These are phyloP conservation scores for Candida albicans DNA, from an alignment of 1,139 yeast genomes.

Conservation along the genomic window DNA sequence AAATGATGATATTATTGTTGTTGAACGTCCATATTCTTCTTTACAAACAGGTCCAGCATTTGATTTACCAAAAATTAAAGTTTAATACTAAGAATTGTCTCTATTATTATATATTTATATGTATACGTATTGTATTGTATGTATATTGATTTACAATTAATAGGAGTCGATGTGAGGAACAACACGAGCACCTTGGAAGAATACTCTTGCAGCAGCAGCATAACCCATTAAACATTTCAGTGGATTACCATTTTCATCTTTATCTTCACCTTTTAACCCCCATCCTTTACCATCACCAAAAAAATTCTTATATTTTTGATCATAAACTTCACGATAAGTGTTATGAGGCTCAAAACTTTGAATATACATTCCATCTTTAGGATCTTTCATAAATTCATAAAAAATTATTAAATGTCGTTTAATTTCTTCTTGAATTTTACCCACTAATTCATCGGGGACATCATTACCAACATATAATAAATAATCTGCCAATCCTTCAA, in stretches of 20 bases:
- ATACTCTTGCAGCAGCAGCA: constrained; percentile 67
- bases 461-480: constrained; percentile 48
- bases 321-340: constrained; percentile 52
- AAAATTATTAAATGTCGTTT: constrained; percentile 53
- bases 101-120: not conserved
- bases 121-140: constrained; percentile 3
- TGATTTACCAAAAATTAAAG: constrained; percentile 63
- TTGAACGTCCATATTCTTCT: constrained; percentile 73
- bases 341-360: constrained; percentile 63
- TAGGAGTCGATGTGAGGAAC: constrained; percentile 32
- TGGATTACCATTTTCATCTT: constrained; percentile 38
- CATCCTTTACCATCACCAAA: constrained; percentile 59
- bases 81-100: constrained; percentile 27
- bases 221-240: constrained; percentile 62
- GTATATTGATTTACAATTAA: constrained; percentile 1
- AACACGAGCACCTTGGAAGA: constrained; percentile 67
- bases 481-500: constrained; percentile 72
- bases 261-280: constrained; percentile 51
- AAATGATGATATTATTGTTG: constrained; percentile 63
- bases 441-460: constrained; percentile 41
- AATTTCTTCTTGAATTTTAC: constrained; percentile 43
- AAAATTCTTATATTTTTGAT: constrained; percentile 47
- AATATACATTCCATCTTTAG: constrained; percentile 58
- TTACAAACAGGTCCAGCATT: constrained; percentile 70
- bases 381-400: constrained; percentile 58